Percentiles rank a stretch among this genome's conserved stretches.
Conservation (phyloP, 768 basidiomycete species). For the Hortiboletus campestris region DNA sequence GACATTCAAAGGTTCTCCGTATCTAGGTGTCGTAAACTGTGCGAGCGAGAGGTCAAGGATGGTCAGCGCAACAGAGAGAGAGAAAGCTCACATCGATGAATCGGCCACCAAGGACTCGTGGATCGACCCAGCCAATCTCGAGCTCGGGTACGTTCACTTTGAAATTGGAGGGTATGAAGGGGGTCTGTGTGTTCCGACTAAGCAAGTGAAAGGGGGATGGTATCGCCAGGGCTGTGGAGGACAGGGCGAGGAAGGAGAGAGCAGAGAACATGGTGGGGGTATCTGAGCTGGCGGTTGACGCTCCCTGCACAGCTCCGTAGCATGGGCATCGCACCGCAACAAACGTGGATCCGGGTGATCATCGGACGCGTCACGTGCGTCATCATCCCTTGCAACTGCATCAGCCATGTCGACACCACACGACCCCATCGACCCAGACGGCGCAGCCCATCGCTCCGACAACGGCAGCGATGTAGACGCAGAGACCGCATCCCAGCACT, state of each 20-base stretch:
- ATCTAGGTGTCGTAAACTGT: slow-evolving; percentile 61
- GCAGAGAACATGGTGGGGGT: slow-evolving; percentile 15
- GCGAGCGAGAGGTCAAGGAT: not conserved
- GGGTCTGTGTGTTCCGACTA: slow-evolving; percentile 10
- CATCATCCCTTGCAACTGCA: not conserved
- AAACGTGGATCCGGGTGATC: not conserved
- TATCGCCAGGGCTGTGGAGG: slow-evolving; percentile 10
- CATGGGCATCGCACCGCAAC: not conserved
- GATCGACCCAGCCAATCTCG: slow-evolving; percentile 57
- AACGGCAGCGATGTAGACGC: slow-evolving; percentile 55
- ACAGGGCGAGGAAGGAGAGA: slow-evolving; percentile 13
- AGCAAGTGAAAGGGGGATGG: slow-evolving; percentile 6
- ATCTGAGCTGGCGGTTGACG: not conserved
- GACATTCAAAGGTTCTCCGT: slow-evolving; percentile 82
- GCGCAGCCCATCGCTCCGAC: slow-evolving; percentile 17
- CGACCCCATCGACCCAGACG: not conserved
- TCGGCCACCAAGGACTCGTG: slow-evolving; percentile 67
- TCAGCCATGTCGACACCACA: slow-evolving; percentile 9
- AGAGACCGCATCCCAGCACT: slow-evolving; percentile 78
- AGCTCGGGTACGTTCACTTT: slow-evolving; percentile 14
- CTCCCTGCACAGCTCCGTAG: not conserved
- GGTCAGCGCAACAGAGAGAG: not conserved
- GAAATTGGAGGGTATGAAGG: slow-evolving; percentile 1
- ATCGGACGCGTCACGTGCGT: slow-evolving; percentile 18
- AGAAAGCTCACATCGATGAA: slow-evolving; percentile 64